Evolutionary conservation across 2,329 filamentous ascomycete species (phyloP).

Genomic region (Apiospora hydei): DNA sequence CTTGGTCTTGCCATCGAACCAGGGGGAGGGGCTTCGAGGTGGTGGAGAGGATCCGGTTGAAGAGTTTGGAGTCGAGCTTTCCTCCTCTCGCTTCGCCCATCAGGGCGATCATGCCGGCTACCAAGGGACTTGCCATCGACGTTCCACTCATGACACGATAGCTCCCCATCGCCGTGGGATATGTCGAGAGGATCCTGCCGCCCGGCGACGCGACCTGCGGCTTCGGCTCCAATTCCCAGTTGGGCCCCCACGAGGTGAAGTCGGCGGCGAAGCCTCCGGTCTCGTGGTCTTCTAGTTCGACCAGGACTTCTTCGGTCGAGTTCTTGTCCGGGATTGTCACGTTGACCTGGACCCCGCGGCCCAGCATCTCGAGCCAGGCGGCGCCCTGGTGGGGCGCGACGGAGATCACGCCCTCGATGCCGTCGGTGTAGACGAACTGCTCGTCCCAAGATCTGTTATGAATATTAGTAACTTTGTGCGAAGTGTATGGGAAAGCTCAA

Average conservation of each 20-base stretch:
- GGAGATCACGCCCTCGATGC: constrained; percentile 30
- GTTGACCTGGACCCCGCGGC: constrained; percentile 33
- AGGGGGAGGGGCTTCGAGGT: constrained; percentile 41
- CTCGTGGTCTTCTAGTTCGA: constrained; percentile 30
- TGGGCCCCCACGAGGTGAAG: constrained; percentile 55
- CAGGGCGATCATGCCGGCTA: constrained; percentile 49
- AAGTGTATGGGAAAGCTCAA: constrained; percentile 24
- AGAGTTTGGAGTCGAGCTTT: constrained; percentile 35
- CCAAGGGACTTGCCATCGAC: constrained; percentile 56
- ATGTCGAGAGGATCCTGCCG: constrained; percentile 60
- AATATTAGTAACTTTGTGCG: neutral
- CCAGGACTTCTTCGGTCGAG: constrained; percentile 28
- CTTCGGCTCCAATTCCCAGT: constrained; percentile 54
- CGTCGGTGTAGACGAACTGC: constrained; percentile 11
- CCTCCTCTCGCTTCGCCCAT: constrained; percentile 39
- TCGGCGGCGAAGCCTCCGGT: constrained; percentile 47
- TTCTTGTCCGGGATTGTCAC: constrained; percentile 32
- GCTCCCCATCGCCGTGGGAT: constrained; percentile 46
- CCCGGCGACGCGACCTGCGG: constrained; percentile 57
- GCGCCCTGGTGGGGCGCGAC: constrained; percentile 34
- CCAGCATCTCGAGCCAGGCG: constrained; percentile 35
- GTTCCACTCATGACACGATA: constrained; percentile 62
- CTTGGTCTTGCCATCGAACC: constrained; percentile 38
- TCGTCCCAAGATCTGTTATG: neutral
- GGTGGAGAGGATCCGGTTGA: constrained; percentile 39